phyloP scores from a whole-genome alignment of 352 stramenopile species.

The Phytopythium kandeliae region DNA sequence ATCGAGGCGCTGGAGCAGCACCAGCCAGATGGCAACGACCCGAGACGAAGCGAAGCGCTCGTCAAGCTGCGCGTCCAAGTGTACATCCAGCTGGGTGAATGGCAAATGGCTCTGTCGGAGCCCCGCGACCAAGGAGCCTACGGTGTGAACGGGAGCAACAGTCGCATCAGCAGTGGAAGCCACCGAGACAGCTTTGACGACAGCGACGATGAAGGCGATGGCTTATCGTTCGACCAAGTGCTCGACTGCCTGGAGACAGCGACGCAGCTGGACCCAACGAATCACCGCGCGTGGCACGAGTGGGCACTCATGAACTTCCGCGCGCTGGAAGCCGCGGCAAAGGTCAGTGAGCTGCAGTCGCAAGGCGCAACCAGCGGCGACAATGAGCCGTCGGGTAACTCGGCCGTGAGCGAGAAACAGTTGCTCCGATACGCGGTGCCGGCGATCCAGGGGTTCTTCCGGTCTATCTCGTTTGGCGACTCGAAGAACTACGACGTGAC shows the following conservation, averaged over 20 bases:
- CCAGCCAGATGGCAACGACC: constrained; percentile 25
- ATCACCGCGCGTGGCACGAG: constrained; percentile 97
- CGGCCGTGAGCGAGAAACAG: constrained; percentile 33
- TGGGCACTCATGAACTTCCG: constrained; percentile 99
- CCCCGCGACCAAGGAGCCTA: constrained; percentile 66
- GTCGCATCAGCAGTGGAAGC: constrained; percentile 1
- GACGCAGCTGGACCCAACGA: constrained; percentile 81
- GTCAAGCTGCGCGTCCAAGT: constrained; percentile 75
- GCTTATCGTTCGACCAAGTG: constrained; percentile 54
- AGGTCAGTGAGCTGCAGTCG: constrained; percentile 13
- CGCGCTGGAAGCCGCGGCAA: constrained; percentile 54
- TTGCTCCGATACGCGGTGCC: constrained; percentile 82
- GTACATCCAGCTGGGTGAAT: constrained; percentile 83
- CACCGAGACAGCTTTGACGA: constrained; percentile 2
- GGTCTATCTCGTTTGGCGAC: constrained; percentile 95
- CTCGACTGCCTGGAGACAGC: constrained; percentile 77
- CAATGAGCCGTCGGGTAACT: not conserved
- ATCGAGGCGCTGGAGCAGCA: constrained; percentile 76
- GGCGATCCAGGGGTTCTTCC: constrained; percentile 97
- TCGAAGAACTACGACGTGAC: constrained; percentile 88
- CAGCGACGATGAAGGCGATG: constrained; percentile 6
- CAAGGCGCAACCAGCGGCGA: constrained; percentile 1
- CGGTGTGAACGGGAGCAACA: constrained; percentile 10
- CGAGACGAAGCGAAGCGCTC: constrained; percentile 59
- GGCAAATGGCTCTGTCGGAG: constrained; percentile 75